Base-by-base conservation (phyloP, 768 basidiomycete species). In the Strobilomyces echinocephalus region DNA sequence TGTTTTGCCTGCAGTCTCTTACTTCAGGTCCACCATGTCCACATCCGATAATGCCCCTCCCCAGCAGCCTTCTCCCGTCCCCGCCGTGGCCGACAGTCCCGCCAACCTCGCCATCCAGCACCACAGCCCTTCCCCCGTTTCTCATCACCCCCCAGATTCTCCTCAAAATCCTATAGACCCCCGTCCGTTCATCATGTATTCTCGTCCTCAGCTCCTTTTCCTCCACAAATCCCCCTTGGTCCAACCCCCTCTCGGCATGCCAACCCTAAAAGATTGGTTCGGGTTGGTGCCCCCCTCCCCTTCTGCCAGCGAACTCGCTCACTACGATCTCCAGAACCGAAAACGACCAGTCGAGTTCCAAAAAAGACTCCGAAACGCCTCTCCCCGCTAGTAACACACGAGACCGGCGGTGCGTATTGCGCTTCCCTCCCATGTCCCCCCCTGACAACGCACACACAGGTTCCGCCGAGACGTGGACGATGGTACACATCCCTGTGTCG, bases 241-340 rank as follows among this genome's bases (percentile, higher is more conserved):
- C 24, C 75, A 79, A 55, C 73, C 76, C 24, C 91, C 91, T 7
- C 65, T 73, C 47, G 81, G 81, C 59, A 91, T 93, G 91, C 91
- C 91, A 46, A 75, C 81, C 43, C 73, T 93, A 48, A 91, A 85
- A 73, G 82, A 86, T 43, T 93, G 91, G 91, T 93, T 92, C 72
- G 91, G 91, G 91, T 93, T 67, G 54, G 82, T 74, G 54, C 30
- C 6, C 21, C 45, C 49, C 50, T 30, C 48, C 54, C 44, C 40
- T 56, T 59, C 49, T 30, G 26, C 31, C 39, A 18, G 6, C 44
- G 4, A 41, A 5, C 39, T 12, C n/a, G 47, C 55, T 58, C 58
- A 75, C 71, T 46, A 39, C 50, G 12, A 20, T 47, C 52, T 47
- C 20, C 56, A 80, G 79, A 31, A 71, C 72, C 35, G 84, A 88